Evolutionary conservation across 2,329 filamentous ascomycete genomes (phyloP).

Genomic region (Pseudodiploospora longispora): DNA sequence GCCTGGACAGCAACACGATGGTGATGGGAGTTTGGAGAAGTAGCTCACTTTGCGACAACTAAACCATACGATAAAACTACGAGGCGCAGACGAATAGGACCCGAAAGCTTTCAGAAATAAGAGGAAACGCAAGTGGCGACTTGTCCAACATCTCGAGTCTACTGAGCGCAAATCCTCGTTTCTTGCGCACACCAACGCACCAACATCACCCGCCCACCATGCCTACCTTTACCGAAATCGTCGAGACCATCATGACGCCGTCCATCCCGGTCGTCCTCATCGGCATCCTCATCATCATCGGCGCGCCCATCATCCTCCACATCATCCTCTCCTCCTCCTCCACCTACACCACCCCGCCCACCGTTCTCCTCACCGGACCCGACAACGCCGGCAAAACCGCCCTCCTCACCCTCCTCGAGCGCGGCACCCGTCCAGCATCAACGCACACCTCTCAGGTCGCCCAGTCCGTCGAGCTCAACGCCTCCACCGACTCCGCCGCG

Average conservation of each 20-base stretch:
- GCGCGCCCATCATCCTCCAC: slow-evolving; percentile 72
- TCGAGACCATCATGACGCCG: slow-evolving; percentile 52
- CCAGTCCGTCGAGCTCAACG: slow-evolving; percentile 47
- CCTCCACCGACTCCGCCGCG: slow-evolving; percentile 36
- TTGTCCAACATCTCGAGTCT: too few species aligned
- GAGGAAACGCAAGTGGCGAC: too few species aligned
- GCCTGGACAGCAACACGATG: too few species aligned
- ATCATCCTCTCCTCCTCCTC: slow-evolving; percentile 59
- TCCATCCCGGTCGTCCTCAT: slow-evolving; percentile 55
- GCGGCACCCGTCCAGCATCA: slow-evolving; percentile 34
- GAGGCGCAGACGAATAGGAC: too few species aligned
- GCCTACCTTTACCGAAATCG: slow-evolving; percentile 29
- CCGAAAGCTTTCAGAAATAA: too few species aligned
- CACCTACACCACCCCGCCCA: slow-evolving; percentile 60
- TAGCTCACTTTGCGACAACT: too few species aligned
- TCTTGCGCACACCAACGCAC: too few species aligned
- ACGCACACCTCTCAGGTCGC: slow-evolving; percentile 50
- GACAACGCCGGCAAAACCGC: slow-evolving; percentile 81
- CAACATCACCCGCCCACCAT: slow-evolving; percentile 18
- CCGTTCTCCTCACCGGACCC: slow-evolving; percentile 74
- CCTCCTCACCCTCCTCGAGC: slow-evolving; percentile 66
- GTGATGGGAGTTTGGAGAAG: too few species aligned
- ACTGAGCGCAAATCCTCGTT: too few species aligned
- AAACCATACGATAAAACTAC: too few species aligned
- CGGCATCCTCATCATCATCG: slow-evolving; percentile 61